Evolutionary conservation across 768 basidiomycete species (phyloP).

Genomic region (Suillus spraguei): DNA sequence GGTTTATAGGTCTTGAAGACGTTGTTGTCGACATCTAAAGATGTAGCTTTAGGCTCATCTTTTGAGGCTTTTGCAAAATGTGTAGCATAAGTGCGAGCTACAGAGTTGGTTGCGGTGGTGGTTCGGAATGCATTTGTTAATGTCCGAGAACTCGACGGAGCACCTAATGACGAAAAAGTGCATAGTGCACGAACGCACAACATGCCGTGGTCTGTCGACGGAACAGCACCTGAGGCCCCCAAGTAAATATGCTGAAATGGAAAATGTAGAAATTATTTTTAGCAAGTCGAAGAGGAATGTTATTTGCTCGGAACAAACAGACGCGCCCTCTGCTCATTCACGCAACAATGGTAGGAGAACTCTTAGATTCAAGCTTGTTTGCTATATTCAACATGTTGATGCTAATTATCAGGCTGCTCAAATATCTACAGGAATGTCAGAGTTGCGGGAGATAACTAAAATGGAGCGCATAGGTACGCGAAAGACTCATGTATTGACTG

Average conservation of each 20-base stretch:
- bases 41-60: slow-evolving; percentile 34
- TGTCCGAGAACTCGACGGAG: slow-evolving; percentile 11
- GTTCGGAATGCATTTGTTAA: slow-evolving; percentile 15
- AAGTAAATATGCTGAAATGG: slow-evolving; percentile 10
- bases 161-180: slow-evolving; percentile 14
- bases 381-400: slow-evolving; percentile 14
- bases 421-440: slow-evolving; percentile 76
- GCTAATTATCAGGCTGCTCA: slow-evolving; percentile 54
- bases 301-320: slow-evolving; percentile 37
- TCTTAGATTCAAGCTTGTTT: not conserved
- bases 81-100: slow-evolving; percentile 38
- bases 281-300: slow-evolving; percentile 2
- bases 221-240: not conserved
- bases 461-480: slow-evolving; percentile 86
- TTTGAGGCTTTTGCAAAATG: slow-evolving; percentile 30
- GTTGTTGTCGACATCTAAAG: slow-evolving; percentile 44
- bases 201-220: slow-evolving; percentile 10
- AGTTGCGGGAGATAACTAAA: slow-evolving; percentile 85
- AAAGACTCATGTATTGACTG: not conserved
- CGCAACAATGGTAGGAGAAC: slow-evolving; percentile 29
- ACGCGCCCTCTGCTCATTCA: slow-evolving; percentile 29
- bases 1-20: slow-evolving; percentile 92
- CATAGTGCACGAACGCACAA: slow-evolving; percentile 25
- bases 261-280: slow-evolving; percentile 12
- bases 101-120: slow-evolving; percentile 17